Conservation (phyloP, 2,329 filamentous ascomycete genomes). For the Ramularia collo-cygni region DNA sequence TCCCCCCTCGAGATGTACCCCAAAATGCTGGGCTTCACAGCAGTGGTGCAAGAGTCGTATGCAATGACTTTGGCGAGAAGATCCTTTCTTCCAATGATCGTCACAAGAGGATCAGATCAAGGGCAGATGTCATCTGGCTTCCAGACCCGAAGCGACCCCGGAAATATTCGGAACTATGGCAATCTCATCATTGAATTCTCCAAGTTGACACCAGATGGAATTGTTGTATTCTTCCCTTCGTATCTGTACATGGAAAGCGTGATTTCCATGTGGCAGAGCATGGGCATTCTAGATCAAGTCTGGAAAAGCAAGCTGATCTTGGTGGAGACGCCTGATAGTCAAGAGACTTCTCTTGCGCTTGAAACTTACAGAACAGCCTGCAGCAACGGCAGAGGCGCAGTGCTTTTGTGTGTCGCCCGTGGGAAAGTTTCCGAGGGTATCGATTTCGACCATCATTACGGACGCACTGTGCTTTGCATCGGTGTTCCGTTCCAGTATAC, state of each 20-base stretch:
- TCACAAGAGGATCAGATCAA: constrained; percentile 91
- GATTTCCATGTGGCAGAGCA: constrained; percentile 98
- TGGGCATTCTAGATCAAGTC: constrained; percentile 94
- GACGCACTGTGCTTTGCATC: constrained; percentile 89
- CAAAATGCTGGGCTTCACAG: constrained; percentile 91
- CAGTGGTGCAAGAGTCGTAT: constrained; percentile 95
- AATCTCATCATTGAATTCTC: constrained; percentile 90
- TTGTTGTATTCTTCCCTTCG: constrained; percentile 98
- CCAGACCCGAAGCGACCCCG: constrained; percentile 89
- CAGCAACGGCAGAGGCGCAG: constrained; percentile 89
- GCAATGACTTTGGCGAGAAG: constrained; percentile 88
- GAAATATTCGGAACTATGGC: constrained; percentile 95
- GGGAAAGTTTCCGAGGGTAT: constrained; percentile 98
- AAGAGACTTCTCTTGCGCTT: constrained; percentile 90
- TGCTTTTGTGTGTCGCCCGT: constrained; percentile 88
- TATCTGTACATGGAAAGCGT: constrained; percentile 99
- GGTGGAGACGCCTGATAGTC: constrained; percentile 93
- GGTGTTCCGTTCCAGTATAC: constrained; percentile 99
- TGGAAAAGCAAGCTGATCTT: constrained; percentile 99
- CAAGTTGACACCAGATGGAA: constrained; percentile 89
- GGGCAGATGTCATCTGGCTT: constrained; percentile 89
- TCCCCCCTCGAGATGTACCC: constrained; percentile 98
- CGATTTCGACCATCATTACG: constrained; percentile 98
- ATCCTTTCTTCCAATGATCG: constrained; percentile 97
- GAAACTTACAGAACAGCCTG: constrained; percentile 97